Percentiles rank a stretch among this genome's conserved stretches.
phyloP scores from a whole-genome alignment of 805 yeast genomes.

The Zygotorulaspora danielsina region DNA sequence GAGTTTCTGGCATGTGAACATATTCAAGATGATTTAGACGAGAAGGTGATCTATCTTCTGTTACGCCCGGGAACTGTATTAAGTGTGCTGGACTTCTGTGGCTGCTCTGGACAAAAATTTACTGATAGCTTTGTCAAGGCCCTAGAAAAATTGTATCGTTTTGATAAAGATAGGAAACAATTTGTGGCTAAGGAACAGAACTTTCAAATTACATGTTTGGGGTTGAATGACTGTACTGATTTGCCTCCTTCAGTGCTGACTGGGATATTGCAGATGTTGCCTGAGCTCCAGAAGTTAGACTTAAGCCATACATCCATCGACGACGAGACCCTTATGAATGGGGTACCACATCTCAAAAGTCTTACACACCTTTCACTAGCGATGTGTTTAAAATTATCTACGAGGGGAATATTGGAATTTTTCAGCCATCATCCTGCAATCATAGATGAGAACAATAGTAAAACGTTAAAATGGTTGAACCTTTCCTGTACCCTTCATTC shows the following conservation, averaged over 20 bases:
- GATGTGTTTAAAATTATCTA: conserved; percentile 61
- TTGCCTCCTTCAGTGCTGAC: conserved; percentile 53
- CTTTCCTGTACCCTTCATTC: conserved; percentile 60
- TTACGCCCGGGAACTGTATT: conserved; percentile 39
- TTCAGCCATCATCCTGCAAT: conserved; percentile 67
- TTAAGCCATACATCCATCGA: conserved; percentile 76
- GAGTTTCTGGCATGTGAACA: conserved; percentile 84
- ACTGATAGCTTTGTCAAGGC: conserved; percentile 50
- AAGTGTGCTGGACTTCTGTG: conserved; percentile 81
- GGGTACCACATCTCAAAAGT: conserved; percentile 51
- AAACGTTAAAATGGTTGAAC: conserved; percentile 60
- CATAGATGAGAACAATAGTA: conserved; percentile 36
- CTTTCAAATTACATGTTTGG: conserved; percentile 42
- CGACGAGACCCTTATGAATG: conserved; percentile 50
- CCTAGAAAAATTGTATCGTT: conserved; percentile 25
- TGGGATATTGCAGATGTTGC: conserved; percentile 45
- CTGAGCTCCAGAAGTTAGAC: conserved; percentile 65
- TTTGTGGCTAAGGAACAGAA: conserved; percentile 24
- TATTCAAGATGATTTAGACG: conserved; percentile 76
- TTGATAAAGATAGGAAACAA: conserved; percentile 13
- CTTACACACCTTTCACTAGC: conserved; percentile 72
- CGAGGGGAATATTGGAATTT: conserved; percentile 66
- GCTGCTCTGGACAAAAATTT: conserved; percentile 66
- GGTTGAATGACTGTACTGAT: conserved; percentile 86
- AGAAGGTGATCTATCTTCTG: conserved; percentile 34